These are phyloP conservation scores for Ephemerocybe angulata DNA, from an alignment of 768 basidiomycete species.

Conservation along the genomic window DNA sequence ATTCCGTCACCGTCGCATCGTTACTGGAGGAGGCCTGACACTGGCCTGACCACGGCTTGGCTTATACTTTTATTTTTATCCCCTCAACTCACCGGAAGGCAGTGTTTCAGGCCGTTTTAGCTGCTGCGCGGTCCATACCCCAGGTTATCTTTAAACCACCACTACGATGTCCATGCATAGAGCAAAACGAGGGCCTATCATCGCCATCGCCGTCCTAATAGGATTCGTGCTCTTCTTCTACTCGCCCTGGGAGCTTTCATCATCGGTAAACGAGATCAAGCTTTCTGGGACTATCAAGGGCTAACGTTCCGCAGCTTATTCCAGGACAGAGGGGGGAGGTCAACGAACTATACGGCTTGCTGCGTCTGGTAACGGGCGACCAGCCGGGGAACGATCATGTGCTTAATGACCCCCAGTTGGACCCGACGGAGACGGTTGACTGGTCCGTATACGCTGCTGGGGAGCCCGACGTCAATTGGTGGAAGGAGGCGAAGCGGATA, in stretches of 20 bases:
- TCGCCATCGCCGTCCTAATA: conserved; percentile 34
- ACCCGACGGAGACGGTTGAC: conserved; percentile 46
- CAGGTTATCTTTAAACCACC: no score
- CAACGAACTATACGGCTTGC: conserved; percentile 68
- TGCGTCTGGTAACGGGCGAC: conserved; percentile 56
- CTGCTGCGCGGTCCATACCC: no score
- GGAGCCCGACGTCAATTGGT: conserved; percentile 42
- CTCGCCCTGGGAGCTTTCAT: conserved; percentile 40
- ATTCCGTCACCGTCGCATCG: neutral
- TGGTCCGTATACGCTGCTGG: conserved; percentile 53
- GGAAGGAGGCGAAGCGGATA: conserved; percentile 37
- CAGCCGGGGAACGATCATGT: conserved; percentile 33
- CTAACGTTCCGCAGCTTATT: conserved; percentile 37
- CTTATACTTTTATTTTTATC: no score
- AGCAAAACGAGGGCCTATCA: conserved; percentile 31
- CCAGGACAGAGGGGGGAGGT: conserved; percentile 26
- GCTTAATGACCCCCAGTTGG: conserved; percentile 38
- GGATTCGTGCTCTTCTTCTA: conserved; percentile 39
- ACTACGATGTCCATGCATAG: neutral
- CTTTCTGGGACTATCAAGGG: conserved; percentile 33
- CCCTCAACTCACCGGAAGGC: no score
- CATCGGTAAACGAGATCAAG: conserved; percentile 31
- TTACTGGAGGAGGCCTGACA: no score
- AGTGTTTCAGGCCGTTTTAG: no score
- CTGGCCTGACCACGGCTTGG: no score